Conservation (phyloP, 116 monocot genomes). For the Zostera marina region DNA sequence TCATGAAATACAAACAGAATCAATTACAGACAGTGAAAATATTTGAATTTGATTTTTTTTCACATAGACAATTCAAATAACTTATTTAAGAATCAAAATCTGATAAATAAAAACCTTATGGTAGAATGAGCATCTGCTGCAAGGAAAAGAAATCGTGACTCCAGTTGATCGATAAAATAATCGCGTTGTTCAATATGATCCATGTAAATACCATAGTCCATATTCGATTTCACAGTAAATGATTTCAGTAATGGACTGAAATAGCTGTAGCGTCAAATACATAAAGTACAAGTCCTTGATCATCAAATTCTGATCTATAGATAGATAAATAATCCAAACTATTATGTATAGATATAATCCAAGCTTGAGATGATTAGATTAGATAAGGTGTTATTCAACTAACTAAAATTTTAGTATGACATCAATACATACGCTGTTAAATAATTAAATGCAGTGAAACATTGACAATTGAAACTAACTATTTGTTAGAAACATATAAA, state of each 20-base stretch:
- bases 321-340: too few relatives aligned
- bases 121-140: constrained; percentile 91
- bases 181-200: constrained; percentile 59
- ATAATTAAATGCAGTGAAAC: not conserved
- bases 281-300: not conserved
- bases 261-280: constrained; percentile 76
- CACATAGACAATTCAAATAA: not conserved
- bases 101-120: constrained; percentile 31
- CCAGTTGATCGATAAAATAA: constrained; percentile 64
- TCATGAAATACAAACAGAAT: constrained; percentile 3
- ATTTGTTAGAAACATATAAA: not conserved
- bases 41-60: too few relatives aligned
- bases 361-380: too few relatives aligned
- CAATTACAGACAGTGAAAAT: not conserved
- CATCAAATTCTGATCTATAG: too few relatives aligned
- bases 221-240: constrained; percentile 35
- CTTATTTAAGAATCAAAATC: not conserved
- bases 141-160: constrained; percentile 87
- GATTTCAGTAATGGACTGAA: constrained; percentile 92
- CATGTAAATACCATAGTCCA: constrained; percentile 30
- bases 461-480: not conserved
- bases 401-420: not conserved
- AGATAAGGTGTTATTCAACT: too few relatives aligned
- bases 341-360: too few relatives aligned
- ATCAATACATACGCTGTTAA: not conserved